Evolutionary conservation across 768 basidiomycete genomes (phyloP), one percentile per base, ranked within the genome.

Genomic region (Harrya chromipes): DNA sequence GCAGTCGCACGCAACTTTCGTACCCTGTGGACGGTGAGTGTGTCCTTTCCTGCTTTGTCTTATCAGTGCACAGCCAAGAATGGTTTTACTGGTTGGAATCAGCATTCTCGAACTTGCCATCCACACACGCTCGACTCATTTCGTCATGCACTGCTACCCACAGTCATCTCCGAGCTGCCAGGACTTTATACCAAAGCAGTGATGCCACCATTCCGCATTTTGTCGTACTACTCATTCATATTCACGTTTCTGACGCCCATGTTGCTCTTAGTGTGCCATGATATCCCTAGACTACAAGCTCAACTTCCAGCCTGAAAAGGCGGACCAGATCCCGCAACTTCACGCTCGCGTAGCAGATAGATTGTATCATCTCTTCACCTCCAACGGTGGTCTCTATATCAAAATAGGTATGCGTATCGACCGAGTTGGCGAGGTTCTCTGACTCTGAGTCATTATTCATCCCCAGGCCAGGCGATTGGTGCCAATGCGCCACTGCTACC

Each of bases 401-500:
- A 91, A 93, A 66, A 85, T 91, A 39, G 89, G 87, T 75, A 42
- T 49, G 74, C 43, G 26, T 26, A 16, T 42, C 6, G 17, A 3
- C 21, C 1, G 21, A n/a, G 12, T 10, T 16, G 3, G 4, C 20
- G 37, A 17, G 6, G 6, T 39, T 17, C 36, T 41, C 16, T 23
- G 23, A 23, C 23, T 23, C 23, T 42, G 19, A 33, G 19, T 11
- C 44, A 39, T 36, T 14, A 1, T 29, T 20, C 20, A 29, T 17
- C 21, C 38, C 8, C 38, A 74, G 84, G 87, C 5, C 90, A 90
- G 67, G 83, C 84, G 4, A 82, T 91, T 52, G 92, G 85, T 7
- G 85, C 89, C 11, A 94, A 94, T 70, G 85, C 91, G 5, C 87
- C 87, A 0, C 66, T 95, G 1, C 78, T 97, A 7, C 94, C 94